A percentile compares a stretch with the other conserved stretches of the same genome.
Evolutionary conservation across 768 basidiomycete species (phyloP).

Genomic region (Trametes elegans): DNA sequence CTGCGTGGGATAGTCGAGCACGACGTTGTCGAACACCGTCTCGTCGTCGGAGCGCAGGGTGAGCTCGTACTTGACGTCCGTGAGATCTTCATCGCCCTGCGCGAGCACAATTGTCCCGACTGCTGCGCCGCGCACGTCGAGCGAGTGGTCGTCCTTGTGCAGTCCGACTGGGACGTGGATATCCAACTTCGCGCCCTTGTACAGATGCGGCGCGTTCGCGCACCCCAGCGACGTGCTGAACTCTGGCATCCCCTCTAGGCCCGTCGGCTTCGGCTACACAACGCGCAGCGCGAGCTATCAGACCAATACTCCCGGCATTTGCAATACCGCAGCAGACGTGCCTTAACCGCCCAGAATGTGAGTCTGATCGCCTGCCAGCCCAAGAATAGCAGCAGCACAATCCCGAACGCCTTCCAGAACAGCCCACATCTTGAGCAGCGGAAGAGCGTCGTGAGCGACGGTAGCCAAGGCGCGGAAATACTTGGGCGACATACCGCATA

Average conservation of each 20-base stretch:
- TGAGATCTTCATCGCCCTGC: conserved; percentile 39
- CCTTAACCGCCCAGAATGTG: conserved; percentile 47
- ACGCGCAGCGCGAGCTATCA: background rate
- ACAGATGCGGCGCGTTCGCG: conserved; percentile 42
- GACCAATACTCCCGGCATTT: background rate
- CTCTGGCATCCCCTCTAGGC: conserved; percentile 54
- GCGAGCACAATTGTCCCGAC: conserved; percentile 52
- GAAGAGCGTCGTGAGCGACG: background rate
- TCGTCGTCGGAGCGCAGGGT: conserved; percentile 43
- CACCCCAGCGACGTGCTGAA: conserved; percentile 56
- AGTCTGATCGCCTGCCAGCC: conserved; percentile 45
- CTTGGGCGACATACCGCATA: conserved; percentile 37
- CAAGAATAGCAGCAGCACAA: conserved; percentile 42
- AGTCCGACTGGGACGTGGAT: conserved; percentile 40
- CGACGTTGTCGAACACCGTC: conserved; percentile 38
- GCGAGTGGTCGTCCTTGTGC: conserved; percentile 38
- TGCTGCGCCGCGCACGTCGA: conserved; percentile 47
- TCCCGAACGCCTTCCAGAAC: conserved; percentile 54
- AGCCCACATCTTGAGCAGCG: conserved; percentile 45
- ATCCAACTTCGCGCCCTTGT: conserved; percentile 36
- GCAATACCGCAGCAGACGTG: conserved; percentile 26
- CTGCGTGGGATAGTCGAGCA: conserved; percentile 36
- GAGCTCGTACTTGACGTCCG: conserved; percentile 49
- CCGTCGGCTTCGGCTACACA: conserved; percentile 45
- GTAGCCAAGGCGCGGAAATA: background rate